A percentile compares a stretch with the other conserved stretches of the same genome.
These are phyloP conservation scores for Annulohypoxylon nitens DNA, from an alignment of 495 filamentous ascomycete genomes.

Conservation along the genomic window DNA sequence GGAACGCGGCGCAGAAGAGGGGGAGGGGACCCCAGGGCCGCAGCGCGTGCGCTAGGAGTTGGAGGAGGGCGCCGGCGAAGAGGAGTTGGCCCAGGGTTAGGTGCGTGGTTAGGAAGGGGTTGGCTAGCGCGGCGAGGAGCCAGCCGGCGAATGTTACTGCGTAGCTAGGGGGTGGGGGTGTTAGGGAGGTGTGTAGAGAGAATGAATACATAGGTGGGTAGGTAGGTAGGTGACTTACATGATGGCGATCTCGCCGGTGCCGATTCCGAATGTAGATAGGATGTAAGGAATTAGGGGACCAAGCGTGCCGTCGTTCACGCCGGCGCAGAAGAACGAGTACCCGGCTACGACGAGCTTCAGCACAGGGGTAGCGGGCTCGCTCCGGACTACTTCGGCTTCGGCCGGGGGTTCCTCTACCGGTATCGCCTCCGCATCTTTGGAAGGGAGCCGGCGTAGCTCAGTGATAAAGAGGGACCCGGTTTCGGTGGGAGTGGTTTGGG, in stretches of 20 bases:
- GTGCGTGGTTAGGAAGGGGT: conserved; percentile 60
- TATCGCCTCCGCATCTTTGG: conserved; percentile 34
- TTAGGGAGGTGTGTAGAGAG: background rate
- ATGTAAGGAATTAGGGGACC: conserved; percentile 69
- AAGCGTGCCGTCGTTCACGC: conserved; percentile 67
- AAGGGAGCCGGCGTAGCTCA: conserved; percentile 32
- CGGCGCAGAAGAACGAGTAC: conserved; percentile 67
- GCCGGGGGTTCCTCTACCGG: conserved; percentile 22
- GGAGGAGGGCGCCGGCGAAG: conserved; percentile 61
- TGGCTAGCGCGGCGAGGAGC: conserved; percentile 62
- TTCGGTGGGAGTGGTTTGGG: conserved; percentile 35
- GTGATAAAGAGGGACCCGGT: conserved; percentile 41
- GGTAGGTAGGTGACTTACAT: conserved; percentile 48
- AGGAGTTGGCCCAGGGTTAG: conserved; percentile 63
- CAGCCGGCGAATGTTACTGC: conserved; percentile 62
- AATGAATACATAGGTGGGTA: background rate
- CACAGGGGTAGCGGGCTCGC: conserved; percentile 41
- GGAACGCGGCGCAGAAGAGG: conserved; percentile 63
- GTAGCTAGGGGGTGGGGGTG: conserved; percentile 46
- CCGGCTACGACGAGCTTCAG: conserved; percentile 64
- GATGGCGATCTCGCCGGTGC: conserved; percentile 63
- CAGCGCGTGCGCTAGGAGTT: conserved; percentile 61
- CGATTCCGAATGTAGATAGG: conserved; percentile 61
- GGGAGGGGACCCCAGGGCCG: conserved; percentile 63
- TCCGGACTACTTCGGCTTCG: conserved; percentile 21